phyloP scores from a whole-genome alignment of 257 asterid genomes.

The Solanum sejunctum region DNA sequence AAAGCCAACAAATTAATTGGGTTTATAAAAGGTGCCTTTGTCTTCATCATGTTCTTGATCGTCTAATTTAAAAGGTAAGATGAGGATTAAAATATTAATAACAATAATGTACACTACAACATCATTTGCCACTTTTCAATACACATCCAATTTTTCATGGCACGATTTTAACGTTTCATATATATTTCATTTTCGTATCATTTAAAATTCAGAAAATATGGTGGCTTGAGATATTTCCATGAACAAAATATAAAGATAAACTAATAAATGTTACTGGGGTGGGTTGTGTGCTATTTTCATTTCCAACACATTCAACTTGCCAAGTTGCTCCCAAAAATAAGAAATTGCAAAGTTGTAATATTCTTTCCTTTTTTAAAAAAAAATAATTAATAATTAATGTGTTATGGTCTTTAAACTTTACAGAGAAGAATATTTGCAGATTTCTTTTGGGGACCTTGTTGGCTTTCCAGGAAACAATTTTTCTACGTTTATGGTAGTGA shows the following conservation, averaged over 20 bases:
- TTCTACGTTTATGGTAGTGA: no score
- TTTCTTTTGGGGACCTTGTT: no score
- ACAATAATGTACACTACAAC: background rate
- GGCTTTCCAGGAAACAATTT: no score
- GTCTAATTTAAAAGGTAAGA: background rate
- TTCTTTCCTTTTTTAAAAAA: background rate
- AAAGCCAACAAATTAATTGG: background rate
- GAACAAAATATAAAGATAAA: background rate
- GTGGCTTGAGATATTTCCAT: background rate
- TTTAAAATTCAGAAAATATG: background rate
- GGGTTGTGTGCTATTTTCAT: background rate
- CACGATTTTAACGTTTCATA: background rate
- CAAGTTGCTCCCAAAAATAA: background rate
- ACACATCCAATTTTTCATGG: no score
- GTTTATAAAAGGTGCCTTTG: background rate
- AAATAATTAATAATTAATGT: background rate
- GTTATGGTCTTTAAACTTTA: background rate
- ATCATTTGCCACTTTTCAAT: background rate
- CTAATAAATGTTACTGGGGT: background rate
- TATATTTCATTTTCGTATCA: background rate
- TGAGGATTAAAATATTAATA: background rate
- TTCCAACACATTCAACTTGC: background rate
- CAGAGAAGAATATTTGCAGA: background rate
- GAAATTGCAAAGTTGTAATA: no score
- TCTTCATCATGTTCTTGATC: background rate